Percentiles rank a stretch among this genome's conserved stretches.
Evolutionary conservation across 345 rosid species (phyloP).

Genomic region (Eucalyptus sp.): DNA sequence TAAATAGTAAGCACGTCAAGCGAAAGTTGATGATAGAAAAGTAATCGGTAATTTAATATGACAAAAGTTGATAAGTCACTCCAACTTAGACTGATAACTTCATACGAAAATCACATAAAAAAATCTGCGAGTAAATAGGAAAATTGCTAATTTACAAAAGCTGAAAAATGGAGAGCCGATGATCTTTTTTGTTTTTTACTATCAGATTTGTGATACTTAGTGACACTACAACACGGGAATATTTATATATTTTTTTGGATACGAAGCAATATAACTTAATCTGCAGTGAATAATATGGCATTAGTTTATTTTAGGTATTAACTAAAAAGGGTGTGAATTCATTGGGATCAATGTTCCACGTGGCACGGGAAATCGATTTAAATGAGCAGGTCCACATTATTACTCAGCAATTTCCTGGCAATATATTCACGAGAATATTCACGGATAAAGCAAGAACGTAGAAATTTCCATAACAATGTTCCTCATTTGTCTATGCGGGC

Average conservation of each 20-base stretch:
- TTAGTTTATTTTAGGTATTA: neutral
- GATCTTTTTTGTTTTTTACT: too few relatives aligned
- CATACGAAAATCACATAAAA: neutral
- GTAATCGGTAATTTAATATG: neutral
- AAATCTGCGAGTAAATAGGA: neutral
- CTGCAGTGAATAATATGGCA: neutral
- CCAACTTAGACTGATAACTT: neutral
- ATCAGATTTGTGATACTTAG: neutral
- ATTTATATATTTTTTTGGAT: neutral
- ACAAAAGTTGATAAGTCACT: neutral
- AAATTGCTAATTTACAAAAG: neutral
- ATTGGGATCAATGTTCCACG: neutral
- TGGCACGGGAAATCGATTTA: neutral
- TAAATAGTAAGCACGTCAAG: neutral
- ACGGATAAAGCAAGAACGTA: neutral
- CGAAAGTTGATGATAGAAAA: neutral
- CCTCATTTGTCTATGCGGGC: neutral
- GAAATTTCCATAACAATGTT: neutral
- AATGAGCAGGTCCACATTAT: neutral
- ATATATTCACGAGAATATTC: neutral
- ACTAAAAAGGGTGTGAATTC: neutral
- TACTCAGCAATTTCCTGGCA: neutral
- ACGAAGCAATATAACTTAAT: neutral
- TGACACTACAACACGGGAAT: neutral
- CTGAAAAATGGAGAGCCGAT: too few relatives aligned